phyloP scores from a whole-genome alignment of 805 yeast species.

The Zygotorulaspora chibaensis region DNA sequence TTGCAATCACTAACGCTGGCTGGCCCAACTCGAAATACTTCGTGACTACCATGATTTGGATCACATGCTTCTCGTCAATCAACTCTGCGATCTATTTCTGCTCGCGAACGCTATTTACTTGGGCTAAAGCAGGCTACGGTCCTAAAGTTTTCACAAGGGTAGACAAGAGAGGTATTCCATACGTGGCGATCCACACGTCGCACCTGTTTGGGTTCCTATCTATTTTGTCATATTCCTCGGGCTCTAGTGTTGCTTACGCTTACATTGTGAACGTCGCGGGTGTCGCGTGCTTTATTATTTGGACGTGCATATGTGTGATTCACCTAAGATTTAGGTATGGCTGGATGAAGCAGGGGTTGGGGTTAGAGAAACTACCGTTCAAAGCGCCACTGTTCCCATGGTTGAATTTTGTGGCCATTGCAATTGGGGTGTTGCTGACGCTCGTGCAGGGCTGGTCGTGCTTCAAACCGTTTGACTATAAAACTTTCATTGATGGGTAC shows the following conservation, averaged over 20 bases:
- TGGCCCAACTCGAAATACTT: conserved; percentile 50
- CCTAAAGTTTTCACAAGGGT: conserved; percentile 52
- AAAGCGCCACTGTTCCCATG: conserved; percentile 37
- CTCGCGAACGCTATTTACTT: conserved; percentile 59
- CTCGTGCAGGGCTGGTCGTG: conserved; percentile 48
- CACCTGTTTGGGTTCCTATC: conserved; percentile 54
- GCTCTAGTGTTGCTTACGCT: conserved; percentile 40
- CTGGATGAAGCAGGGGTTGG: conserved; percentile 4
- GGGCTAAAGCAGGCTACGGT: conserved; percentile 59
- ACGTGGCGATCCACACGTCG: conserved; percentile 51
- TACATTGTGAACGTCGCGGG: conserved; percentile 63
- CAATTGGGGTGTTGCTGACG: conserved; percentile 38
- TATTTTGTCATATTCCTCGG: conserved; percentile 37
- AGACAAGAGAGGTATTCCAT: conserved; percentile 60
- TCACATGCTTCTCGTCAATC: conserved; percentile 64
- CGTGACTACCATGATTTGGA: conserved; percentile 48
- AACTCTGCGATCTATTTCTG: conserved; percentile 68
- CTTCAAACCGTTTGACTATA: conserved; percentile 47
- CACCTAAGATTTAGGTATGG: conserved; percentile 52
- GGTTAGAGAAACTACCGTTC: conserved; percentile 3
- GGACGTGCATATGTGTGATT: conserved; percentile 56
- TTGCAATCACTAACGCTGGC: conserved; percentile 48
- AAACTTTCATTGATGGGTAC: conserved; percentile 55
- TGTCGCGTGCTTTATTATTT: conserved; percentile 62
- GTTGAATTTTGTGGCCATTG: conserved; percentile 39